Percentiles rank a stretch among this genome's conserved stretches.
These are phyloP conservation scores for Hericium erinaceus DNA, from an alignment of 768 basidiomycete species.

Conservation along the genomic window DNA sequence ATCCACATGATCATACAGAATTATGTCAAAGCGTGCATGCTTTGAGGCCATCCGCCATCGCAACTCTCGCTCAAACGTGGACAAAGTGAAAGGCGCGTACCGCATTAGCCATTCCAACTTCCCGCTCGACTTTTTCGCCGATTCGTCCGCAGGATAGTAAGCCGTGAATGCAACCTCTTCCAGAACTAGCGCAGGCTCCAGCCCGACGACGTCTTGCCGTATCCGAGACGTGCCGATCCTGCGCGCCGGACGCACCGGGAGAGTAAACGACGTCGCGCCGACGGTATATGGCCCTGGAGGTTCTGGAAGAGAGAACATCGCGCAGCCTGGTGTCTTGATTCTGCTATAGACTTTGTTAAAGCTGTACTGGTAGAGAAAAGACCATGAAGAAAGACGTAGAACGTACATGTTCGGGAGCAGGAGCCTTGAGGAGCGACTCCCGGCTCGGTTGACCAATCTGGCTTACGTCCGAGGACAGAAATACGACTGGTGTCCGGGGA, in stretches of 20 bases:
- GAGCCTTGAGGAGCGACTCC: background rate
- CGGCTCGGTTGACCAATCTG: no score
- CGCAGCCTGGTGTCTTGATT: background rate
- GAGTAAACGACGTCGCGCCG: slow-evolving; percentile 4
- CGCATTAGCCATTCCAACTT: slow-evolving; percentile 9
- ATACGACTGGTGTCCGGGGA: no score
- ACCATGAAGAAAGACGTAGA: background rate
- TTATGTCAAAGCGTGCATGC: no score
- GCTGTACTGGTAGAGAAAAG: background rate
- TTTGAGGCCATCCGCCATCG: no score
- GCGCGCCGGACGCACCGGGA: slow-evolving; percentile 4
- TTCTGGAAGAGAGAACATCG: slow-evolving; percentile 2
- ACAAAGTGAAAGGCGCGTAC: background rate
- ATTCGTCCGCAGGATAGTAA: slow-evolving; percentile 4
- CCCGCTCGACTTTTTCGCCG: background rate
- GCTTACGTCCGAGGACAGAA: no score
- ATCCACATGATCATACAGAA: no score
- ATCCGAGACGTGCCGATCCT: slow-evolving; percentile 1
- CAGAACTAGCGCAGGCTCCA: slow-evolving; percentile 1
- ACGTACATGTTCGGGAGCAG: background rate
- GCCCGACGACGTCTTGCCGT: background rate
- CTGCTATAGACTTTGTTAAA: background rate
- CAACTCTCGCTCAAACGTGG: no score
- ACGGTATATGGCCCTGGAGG: slow-evolving; percentile 8
- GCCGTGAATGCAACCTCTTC: slow-evolving; percentile 10